Percentiles rank a stretch among this genome's conserved stretches.
Conservation (phyloP, 2,329 filamentous ascomycete genomes). For the Sarocladiaceae sp. region DNA sequence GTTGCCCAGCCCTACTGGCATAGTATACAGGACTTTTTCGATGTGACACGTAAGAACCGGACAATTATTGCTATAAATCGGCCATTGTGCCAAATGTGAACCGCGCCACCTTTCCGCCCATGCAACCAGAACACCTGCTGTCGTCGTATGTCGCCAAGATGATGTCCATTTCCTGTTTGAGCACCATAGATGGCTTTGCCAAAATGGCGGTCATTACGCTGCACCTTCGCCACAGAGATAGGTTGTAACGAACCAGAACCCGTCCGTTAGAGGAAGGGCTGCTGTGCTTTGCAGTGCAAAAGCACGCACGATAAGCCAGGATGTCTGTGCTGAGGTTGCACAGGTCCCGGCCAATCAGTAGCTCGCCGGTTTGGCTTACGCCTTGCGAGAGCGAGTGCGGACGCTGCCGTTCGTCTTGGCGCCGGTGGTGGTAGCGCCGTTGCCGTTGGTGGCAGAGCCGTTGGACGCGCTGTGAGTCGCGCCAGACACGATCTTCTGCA, state of each 20-base stretch:
- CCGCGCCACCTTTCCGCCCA: slow-evolving; percentile 7
- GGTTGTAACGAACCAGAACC: no score
- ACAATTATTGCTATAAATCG: slow-evolving; percentile 3
- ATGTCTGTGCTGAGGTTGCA: no score
- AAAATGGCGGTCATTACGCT: no score
- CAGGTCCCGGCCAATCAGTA: no score
- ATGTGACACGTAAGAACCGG: background rate
- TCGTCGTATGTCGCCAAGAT: slow-evolving; percentile 5
- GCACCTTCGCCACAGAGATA: no score
- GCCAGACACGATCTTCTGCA: slow-evolving; percentile 52
- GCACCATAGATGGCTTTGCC: background rate
- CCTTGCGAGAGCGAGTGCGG: slow-evolving; percentile 64
- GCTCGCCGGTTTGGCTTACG: slow-evolving; percentile 30
- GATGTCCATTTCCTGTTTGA: background rate
- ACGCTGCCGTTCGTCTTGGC: slow-evolving; percentile 55
- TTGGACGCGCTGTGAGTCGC: slow-evolving; percentile 48
- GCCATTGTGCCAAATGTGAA: background rate
- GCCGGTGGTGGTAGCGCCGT: slow-evolving; percentile 39
- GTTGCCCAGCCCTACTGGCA: background rate
- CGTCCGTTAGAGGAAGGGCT: no score
- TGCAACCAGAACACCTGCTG: slow-evolving; percentile 9
- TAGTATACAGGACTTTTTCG: slow-evolving; percentile 2
- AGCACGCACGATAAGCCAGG: no score
- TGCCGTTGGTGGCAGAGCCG: slow-evolving; percentile 39
- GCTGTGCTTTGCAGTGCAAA: no score